Evolutionary conservation across 1,284 basidiomycete species (phyloP), one percentile per base, ranked within the genome.

Genomic region (Vanrija sp.): DNA sequence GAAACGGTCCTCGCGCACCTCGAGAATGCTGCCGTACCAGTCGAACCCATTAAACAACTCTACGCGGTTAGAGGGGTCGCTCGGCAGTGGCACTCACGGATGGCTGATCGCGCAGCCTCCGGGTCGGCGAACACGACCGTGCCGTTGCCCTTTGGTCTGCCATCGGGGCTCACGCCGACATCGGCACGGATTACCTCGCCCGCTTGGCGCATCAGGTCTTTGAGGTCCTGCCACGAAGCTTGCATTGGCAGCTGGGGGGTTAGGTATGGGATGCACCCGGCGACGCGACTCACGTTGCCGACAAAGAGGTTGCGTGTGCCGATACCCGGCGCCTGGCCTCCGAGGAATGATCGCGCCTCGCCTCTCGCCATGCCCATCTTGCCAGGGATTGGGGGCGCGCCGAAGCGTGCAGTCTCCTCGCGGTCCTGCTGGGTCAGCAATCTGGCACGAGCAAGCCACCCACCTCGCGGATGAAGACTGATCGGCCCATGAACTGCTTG

Each of bases 221-320:
- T 98, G 57, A 98, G 81, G 73, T 98, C 95, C 76, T 98, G 95
- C 95, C 95, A 98, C 40, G 91, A 91, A 29, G 92, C 92, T 77
- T 93, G 91, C 69, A 90, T 90, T 1, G 94, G 95, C 21, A 97
- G 78, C 92, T 96, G 66, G 19, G 21, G 1, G 39, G 62, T 53
- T 53, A 6, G 51, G 26, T n/a, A 19, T 5, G 6, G 51, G 5
- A 6, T 25, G 6, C 18, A 14, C 38, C 7, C 16, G 10, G 21
- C 5, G 21, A 23, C 21, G 21, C 21, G 15, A 79, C 86, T 69
- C 65, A 93, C 90, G 73, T 95, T 95, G 53, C 89, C 89, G 66
- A 96, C 86, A 63, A 93, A 96, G 49, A 97, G 83, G 71, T 95
- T 91, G 67, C 91, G 89, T 43, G 71, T 75, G 21, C 54, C 60